Percentiles rank a stretch among this genome's conserved stretches.
These are phyloP conservation scores for Delphinella strobiligena DNA, from an alignment of 2,329 filamentous ascomycete species.

Conservation along the genomic window DNA sequence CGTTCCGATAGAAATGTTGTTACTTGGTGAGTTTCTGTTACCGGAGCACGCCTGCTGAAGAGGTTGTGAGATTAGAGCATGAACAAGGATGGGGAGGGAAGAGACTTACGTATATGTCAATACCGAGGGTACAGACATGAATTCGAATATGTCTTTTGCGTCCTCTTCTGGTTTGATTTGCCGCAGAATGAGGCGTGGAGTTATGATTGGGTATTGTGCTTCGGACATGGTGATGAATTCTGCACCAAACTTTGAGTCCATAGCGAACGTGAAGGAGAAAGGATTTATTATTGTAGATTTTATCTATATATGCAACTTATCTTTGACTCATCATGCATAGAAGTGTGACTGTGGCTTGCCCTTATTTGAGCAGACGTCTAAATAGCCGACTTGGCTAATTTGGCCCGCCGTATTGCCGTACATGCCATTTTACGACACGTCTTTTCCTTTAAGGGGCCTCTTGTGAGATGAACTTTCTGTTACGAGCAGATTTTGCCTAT, in stretches of 20 bases:
- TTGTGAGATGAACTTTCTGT: too few relatives aligned
- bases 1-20: conserved; percentile 2
- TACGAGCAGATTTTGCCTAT: too few relatives aligned
- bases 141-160: neutral
- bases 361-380: neutral
- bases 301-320: too few relatives aligned
- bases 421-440: too few relatives aligned
- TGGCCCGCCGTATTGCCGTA: neutral
- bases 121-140: neutral
- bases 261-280: too few relatives aligned
- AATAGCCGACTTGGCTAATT: neutral
- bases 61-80: neutral
- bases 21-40: conserved; percentile 4
- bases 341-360: neutral
- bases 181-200: conserved; percentile 3
- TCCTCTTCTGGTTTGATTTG: conserved; percentile 1
- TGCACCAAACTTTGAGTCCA: too few relatives aligned
- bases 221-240: neutral
- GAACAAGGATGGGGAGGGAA: neutral
- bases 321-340: neutral
- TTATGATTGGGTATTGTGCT: conserved; percentile 4
- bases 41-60: neutral
- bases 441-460: too few relatives aligned
- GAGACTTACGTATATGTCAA: conserved; percentile 3
- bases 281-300: too few relatives aligned